Conservation (phyloP, 208 protist species). For the Trypanosoma rangeli region DNA sequence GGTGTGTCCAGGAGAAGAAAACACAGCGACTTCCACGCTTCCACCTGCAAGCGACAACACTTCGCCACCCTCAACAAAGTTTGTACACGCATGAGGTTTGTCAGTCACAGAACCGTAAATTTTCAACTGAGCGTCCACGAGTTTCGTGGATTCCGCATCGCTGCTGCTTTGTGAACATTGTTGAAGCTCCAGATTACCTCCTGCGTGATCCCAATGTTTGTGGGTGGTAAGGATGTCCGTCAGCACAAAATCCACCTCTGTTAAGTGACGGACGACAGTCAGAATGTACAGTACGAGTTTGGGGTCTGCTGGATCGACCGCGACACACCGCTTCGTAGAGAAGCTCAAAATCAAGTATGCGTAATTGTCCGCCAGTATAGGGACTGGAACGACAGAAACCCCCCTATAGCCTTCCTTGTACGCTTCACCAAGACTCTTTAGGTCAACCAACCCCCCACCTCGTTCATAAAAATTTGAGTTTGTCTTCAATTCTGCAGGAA, state of each 20-base stretch:
- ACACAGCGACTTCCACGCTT: constrained; percentile 44
- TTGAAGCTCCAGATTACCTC: constrained; percentile 84
- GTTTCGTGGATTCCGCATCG: not conserved
- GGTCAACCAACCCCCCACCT: constrained; percentile 28
- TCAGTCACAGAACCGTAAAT: constrained; percentile 80
- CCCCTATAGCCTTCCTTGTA: constrained; percentile 9
- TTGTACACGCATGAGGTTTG: constrained; percentile 51
- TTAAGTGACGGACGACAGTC: constrained; percentile 32
- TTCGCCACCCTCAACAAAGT: constrained; percentile 49
- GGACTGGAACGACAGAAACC: constrained; percentile 66
- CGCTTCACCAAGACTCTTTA: constrained; percentile 8
- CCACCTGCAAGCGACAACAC: constrained; percentile 52
- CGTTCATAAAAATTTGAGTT: constrained; percentile 26
- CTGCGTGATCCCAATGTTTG: constrained; percentile 96
- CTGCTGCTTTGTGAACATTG: constrained; percentile 12
- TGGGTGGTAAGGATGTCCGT: constrained; percentile 94
- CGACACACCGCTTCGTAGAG: constrained; percentile 47
- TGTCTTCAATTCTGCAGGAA: not conserved
- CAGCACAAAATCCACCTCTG: constrained; percentile 36
- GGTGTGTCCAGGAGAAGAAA: constrained; percentile 83
- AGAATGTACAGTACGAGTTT: constrained; percentile 52
- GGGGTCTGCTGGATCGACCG: constrained; percentile 82
- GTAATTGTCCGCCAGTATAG: constrained; percentile 91
- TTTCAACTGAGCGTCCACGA: constrained; percentile 26
- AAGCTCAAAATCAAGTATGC: constrained; percentile 81